These are phyloP conservation scores for Spergularia marina DNA, from an alignment of 148 eudicot genomes.

Conservation along the genomic window DNA sequence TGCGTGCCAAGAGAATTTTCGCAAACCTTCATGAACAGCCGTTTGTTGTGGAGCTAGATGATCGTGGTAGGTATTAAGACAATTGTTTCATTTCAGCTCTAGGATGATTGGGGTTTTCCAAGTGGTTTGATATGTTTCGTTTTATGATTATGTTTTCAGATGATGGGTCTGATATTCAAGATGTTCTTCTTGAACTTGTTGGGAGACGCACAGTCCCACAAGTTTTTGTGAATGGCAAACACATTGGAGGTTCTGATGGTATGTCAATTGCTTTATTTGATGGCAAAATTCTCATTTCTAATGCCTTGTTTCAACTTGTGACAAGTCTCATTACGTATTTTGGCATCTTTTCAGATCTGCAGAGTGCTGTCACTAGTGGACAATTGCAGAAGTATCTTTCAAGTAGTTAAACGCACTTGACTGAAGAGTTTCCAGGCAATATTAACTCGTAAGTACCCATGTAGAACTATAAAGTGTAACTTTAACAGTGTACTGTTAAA, in stretches of 20 bases:
- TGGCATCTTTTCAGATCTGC: conserved; percentile 56
- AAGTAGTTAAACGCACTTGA: conserved; percentile 33
- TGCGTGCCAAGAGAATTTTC: conserved; percentile 74
- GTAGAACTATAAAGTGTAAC: background rate
- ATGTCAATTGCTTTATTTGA: conserved; percentile 14
- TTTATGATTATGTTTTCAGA: conserved; percentile 38
- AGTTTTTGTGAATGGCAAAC: conserved; percentile 95
- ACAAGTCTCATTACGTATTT: background rate
- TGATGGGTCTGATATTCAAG: conserved; percentile 81
- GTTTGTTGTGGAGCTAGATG: conserved; percentile 79
- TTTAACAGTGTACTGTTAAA: background rate
- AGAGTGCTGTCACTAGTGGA: conserved; percentile 59
- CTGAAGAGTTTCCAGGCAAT: background rate
- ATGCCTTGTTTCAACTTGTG: background rate
- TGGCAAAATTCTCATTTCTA: background rate
- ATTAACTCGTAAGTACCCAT: background rate
- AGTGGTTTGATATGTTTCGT: background rate
- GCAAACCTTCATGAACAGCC: conserved; percentile 63
- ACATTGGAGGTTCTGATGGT: conserved; percentile 98
- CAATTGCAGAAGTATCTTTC: conserved; percentile 63
- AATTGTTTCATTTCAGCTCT: background rate
- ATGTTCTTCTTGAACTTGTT: conserved; percentile 75
- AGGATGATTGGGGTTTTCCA: background rate
- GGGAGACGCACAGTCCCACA: conserved; percentile 97
- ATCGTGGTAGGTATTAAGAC: conserved; percentile 39